phyloP scores from a whole-genome alignment of 495 filamentous ascomycete genomes.

The Penicillium egyptiacum region DNA sequence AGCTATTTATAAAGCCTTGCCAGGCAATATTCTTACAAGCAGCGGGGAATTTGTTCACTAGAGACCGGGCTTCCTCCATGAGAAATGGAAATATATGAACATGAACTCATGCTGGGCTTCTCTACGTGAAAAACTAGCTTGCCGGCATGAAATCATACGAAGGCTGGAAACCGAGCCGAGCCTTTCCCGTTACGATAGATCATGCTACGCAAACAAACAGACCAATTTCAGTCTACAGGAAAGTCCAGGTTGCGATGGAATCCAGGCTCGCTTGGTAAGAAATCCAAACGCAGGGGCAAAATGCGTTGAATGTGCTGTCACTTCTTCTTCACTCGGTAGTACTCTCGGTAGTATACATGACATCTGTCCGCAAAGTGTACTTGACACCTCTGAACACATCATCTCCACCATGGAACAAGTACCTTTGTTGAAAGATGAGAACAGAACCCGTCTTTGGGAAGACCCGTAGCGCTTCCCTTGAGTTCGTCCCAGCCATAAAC shows the following conservation, averaged over 20 bases:
- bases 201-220: background rate
- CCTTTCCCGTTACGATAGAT: background rate
- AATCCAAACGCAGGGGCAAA: background rate
- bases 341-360: conserved; percentile 57
- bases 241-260: background rate
- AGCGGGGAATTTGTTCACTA: too few species aligned
- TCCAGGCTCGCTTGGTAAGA: background rate
- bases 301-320: background rate
- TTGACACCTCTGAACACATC: conserved; percentile 72
- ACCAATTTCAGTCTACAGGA: background rate
- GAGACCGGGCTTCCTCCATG: too few species aligned
- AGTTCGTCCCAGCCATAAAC: conserved; percentile 51
- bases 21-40: too few species aligned
- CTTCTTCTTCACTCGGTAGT: background rate
- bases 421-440: conserved; percentile 73
- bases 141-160: background rate
- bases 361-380: conserved; percentile 73
- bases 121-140: background rate
- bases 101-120: background rate
- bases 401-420: conserved; percentile 70
- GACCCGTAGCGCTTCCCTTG: conserved; percentile 55
- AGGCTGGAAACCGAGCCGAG: background rate
- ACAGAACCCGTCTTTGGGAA: conserved; percentile 69
- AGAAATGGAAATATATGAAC: background rate
- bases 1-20: too few species aligned